Evolutionary conservation across 768 basidiomycete genomes (phyloP).

Genomic region (Hypholoma fasciculare): DNA sequence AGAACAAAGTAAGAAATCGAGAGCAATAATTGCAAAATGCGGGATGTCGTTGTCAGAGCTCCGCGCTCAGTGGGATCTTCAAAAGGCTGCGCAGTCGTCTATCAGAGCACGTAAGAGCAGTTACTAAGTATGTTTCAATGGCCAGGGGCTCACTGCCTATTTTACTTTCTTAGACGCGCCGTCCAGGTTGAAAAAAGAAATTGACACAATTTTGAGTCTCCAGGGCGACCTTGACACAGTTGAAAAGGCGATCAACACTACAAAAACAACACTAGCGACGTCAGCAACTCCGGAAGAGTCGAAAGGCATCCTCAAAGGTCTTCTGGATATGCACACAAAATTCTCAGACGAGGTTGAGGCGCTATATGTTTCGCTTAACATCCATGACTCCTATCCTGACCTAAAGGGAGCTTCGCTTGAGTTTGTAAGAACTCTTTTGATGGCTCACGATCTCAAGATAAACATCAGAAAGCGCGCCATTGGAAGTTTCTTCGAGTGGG

Average conservation of each 20-base stretch:
- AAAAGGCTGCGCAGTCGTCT: constrained; percentile 29
- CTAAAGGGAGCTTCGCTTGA: constrained; percentile 34
- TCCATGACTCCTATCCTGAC: constrained; percentile 30
- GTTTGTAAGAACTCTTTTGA: constrained; percentile 28
- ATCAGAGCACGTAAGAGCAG: neutral
- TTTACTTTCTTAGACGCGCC: constrained; percentile 24
- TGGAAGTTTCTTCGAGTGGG: constrained; percentile 37
- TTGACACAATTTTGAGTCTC: constrained; percentile 28
- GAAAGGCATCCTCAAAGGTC: constrained; percentile 11
- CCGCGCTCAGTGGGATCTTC: constrained; percentile 30
- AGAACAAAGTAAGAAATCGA: constrained; percentile 11
- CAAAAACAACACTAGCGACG: constrained; percentile 8
- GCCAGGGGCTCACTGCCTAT: neutral
- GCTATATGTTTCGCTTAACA: constrained; percentile 34
- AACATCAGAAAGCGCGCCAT: constrained; percentile 34
- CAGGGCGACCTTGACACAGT: constrained; percentile 25
- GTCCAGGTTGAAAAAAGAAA: constrained; percentile 28
- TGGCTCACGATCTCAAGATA: constrained; percentile 38
- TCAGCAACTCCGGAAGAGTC: constrained; percentile 3
- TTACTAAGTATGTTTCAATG: neutral
- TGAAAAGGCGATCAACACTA: constrained; percentile 19
- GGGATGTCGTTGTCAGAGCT: constrained; percentile 19
- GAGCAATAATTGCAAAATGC: constrained; percentile 17
- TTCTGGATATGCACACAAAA: constrained; percentile 19
- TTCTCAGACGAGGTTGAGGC: constrained; percentile 26